Evolutionary conservation across 371 early-diverging fungal genomes (phyloP), one percentile per base, ranked within the genome.

Genomic region (Thermomucor indicae-seudaticae): DNA sequence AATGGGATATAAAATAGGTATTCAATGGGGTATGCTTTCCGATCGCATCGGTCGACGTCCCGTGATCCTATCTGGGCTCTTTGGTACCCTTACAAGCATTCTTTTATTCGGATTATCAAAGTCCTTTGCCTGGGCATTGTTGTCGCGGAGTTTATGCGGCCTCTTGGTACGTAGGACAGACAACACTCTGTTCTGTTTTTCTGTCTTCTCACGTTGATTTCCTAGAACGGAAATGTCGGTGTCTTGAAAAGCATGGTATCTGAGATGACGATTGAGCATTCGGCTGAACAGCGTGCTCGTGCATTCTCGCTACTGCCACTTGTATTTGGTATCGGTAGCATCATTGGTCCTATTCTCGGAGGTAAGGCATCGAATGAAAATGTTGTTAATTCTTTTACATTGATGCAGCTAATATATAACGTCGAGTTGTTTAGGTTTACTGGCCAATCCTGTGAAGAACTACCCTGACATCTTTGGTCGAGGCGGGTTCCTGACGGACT

Each of bases 201-300:
- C 2, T 43, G 8, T 3, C 8, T 27, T 1, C 17, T 12, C 12
- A 11, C 6, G 4, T 17, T 39, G 17, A 14, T 31, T 16, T 3
- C 31, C 16, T 53, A 69, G 63, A 69, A 70, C 43, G 88, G 89
- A 12, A 96, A 93, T 53, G 74, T 88, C n/a, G 89, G 88, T 6
- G 90, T 92, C 1, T 72, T 88, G 23, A 93, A 93, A 63, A 84
- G 87, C n/a, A 85, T 92, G 67, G 66, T 93, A 22, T 90, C 89
- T 4, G 96, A 96, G 60, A 70, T 93, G 43, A 88, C 91, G 4
- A 89, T 55, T 5, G 64, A 60, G 29, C 51, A 58, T 44, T 49
- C 58, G 23, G 64, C 65, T 39, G 57, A 55, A 16, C 65, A 71
- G 40, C 60, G 71, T 47, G 69, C 82, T 8, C 63, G 72, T 17